phyloP scores from a whole-genome alignment of 164 flowering plant genomes.

The Euptelea pleiosperma region DNA sequence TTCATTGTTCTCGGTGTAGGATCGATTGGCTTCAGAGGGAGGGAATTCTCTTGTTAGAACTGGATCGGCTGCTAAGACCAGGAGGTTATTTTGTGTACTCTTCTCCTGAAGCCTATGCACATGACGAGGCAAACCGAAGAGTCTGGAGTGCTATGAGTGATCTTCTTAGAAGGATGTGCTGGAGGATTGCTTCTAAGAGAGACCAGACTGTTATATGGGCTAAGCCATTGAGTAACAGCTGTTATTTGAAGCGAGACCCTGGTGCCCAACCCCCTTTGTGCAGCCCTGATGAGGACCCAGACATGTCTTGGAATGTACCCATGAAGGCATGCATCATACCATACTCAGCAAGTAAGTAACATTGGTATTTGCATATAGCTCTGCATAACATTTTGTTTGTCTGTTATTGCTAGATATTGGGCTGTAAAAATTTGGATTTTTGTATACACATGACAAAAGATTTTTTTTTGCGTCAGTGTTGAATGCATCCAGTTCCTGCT shows the following conservation, averaged over 20 bases:
- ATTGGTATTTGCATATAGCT: too few species aligned
- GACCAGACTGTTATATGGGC: constrained; percentile 86
- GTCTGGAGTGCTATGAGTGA: constrained; percentile 63
- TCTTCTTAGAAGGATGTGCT: constrained; percentile 73
- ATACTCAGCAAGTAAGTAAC: constrained; percentile 75
- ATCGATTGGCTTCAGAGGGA: constrained; percentile 88
- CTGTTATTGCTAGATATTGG: too few species aligned
- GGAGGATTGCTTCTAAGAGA: constrained; percentile 65
- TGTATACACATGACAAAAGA: too few species aligned
- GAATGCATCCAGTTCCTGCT: too few species aligned
- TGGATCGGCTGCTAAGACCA: constrained; percentile 72
- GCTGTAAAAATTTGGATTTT: too few species aligned
- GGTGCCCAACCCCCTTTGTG: constrained; percentile 63
- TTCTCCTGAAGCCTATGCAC: constrained; percentile 85
- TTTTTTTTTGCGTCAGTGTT: too few species aligned
- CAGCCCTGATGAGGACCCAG: constrained; percentile 61
- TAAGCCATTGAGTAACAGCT: constrained; percentile 61
- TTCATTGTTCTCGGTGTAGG: constrained; percentile 77
- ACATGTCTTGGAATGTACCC: constrained; percentile 65
- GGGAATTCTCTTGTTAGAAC: constrained; percentile 66
- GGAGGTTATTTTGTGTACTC: constrained; percentile 84
- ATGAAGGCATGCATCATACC: constrained; percentile 83
- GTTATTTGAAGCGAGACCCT: constrained; percentile 57
- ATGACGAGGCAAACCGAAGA: constrained; percentile 58
- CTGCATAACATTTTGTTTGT: too few species aligned